Conservation (phyloP, 345 rosid genomes). For the Viola odorata region DNA sequence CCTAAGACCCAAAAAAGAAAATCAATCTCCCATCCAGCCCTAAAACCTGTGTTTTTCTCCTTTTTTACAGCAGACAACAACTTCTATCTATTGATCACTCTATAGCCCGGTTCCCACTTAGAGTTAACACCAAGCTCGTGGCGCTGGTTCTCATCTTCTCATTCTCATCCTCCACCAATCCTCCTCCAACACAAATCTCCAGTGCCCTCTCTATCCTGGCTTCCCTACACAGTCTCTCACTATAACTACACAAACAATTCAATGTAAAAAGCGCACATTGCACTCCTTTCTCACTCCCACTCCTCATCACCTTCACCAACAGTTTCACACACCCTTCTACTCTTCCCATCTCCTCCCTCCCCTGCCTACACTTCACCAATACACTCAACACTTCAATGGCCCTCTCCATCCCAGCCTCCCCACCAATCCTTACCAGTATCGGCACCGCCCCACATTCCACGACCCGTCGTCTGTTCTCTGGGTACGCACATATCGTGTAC, state of each 20-base stretch:
- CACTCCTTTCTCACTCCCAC: conserved; percentile 61
- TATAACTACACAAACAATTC: conserved; percentile 53
- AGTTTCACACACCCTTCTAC: conserved; percentile 48
- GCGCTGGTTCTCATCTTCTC: conserved; percentile 81
- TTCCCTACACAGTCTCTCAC: conserved; percentile 37
- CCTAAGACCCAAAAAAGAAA: conserved; percentile 13
- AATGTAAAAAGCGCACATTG: conserved; percentile 69
- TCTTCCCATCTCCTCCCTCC: conserved; percentile 68
- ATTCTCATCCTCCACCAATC: conserved; percentile 65
- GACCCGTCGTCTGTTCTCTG: conserved; percentile 63
- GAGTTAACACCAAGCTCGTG: conserved; percentile 51
- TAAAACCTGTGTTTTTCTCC: conserved; percentile 36
- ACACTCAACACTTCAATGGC: conserved; percentile 82
- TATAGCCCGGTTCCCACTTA: conserved; percentile 36
- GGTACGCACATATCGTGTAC: conserved; percentile 67
- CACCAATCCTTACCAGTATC: conserved; percentile 40
- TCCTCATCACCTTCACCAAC: conserved; percentile 50
- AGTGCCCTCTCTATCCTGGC: conserved; percentile 51
- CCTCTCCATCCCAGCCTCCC: conserved; percentile 68
- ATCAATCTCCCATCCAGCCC: conserved; percentile 15
- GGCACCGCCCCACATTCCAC: conserved; percentile 72
- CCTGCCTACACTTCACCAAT: conserved; percentile 82
- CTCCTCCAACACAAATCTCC: conserved; percentile 43
- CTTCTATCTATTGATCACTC: conserved; percentile 3
- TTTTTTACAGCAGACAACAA: conserved; percentile 48